Evolutionary conservation across 306 rosid species (phyloP), one percentile per base, ranked within the genome.

Genomic region (Prunus dulcis): DNA sequence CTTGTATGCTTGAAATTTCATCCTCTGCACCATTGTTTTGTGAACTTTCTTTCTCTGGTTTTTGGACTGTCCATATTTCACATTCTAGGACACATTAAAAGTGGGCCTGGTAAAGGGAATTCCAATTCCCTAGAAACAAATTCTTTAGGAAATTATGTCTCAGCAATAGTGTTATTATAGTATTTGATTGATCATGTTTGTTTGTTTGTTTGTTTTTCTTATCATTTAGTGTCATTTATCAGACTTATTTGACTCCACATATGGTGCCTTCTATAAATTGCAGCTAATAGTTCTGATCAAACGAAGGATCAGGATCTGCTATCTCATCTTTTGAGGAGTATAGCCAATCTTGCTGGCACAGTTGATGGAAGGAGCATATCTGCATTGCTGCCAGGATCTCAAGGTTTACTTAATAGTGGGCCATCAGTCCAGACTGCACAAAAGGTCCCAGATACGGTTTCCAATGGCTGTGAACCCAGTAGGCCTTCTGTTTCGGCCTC

Each of bases 271-370:
- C 63, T 82, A 46, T 84, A 66, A 82, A 75, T 72, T 84, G 87
- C 91, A 93, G 98, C 93, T 77, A 88, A 81, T 82, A 85, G 74
- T 60, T 81, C 89, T 30, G 88, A 85, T 80, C 81, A 83, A 52
- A 52, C 80, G 18, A 88, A 74, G 81, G 90, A 85, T 80, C 93
- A 83, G 73, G 93, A 88, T 83, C 78, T 90, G 57, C 80, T 91
- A 8, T 84, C 89, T 64, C 93, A 86, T 83, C 84, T 90, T 43
- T 84, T 88, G 76, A 82, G 71, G 79, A 93, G 78, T 87, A 83
- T 93, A 69, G 93, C 87, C 51, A 83, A 78, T 82, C 69, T 83
- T 62, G 80, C 88, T 38, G 90, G 85, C 81, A 76, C 89, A 50
- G 76, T 71, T 34, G 88, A 83, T 74, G 93, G 82, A 73, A 82